A percentile compares a stretch with the other conserved stretches of the same genome.
These are phyloP conservation scores for Phylloporus sp. DNA, from an alignment of 768 basidiomycete genomes.

Conservation along the genomic window DNA sequence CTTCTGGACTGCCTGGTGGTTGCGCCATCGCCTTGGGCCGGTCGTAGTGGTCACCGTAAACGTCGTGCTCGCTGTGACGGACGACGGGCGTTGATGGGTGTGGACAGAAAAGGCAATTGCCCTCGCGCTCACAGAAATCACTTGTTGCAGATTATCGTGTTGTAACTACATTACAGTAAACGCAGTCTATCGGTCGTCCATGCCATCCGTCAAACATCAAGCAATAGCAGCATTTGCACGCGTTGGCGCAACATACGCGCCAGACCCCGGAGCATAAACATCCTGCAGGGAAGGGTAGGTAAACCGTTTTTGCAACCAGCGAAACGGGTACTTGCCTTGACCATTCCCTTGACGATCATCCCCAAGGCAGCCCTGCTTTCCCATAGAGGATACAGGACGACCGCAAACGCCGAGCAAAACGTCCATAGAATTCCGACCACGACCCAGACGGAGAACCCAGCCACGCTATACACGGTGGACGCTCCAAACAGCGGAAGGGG, in stretches of 20 bases:
- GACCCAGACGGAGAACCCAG: conserved; percentile 76
- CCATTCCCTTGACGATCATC: conserved; percentile 54
- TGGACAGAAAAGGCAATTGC: conserved; percentile 12
- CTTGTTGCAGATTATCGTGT: background rate
- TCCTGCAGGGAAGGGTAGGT: conserved; percentile 30
- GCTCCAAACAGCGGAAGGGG: conserved; percentile 88
- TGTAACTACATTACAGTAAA: background rate
- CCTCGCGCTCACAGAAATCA: background rate
- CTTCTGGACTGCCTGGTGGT: conserved; percentile 30
- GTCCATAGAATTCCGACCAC: conserved; percentile 78
- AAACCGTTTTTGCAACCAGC: no score
- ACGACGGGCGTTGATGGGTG: background rate
- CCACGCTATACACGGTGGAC: conserved; percentile 58
- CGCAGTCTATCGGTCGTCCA: background rate
- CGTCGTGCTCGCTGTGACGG: background rate
- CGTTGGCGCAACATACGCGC: conserved; percentile 30
- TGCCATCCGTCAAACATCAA: background rate
- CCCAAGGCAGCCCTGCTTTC: conserved; percentile 69
- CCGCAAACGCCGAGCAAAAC: conserved; percentile 67
- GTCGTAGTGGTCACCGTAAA: conserved; percentile 2
- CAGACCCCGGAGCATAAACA: conserved; percentile 37
- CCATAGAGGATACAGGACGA: conserved; percentile 82
- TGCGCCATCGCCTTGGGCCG: conserved; percentile 24
- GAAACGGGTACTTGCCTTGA: conserved; percentile 44
- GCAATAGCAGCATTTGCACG: background rate